These are phyloP conservation scores for Nyssa sinensis DNA, from an alignment of 148 eudicot species.

Conservation along the genomic window DNA sequence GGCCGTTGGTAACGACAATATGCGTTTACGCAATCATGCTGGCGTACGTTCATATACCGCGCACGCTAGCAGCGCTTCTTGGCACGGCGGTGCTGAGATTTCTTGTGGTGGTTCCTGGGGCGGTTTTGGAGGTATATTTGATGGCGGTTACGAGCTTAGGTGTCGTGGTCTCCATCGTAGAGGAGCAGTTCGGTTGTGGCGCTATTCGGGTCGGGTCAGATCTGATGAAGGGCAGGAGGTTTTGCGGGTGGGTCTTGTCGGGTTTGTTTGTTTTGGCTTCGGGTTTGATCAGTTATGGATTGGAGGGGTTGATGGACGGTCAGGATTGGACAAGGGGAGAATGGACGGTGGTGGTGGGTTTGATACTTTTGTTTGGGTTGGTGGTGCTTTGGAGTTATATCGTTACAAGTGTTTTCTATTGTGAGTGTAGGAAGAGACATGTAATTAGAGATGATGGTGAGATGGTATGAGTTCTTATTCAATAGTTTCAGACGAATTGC, in stretches of 20 bases:
- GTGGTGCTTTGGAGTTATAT: conserved; percentile 37
- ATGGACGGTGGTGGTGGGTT: conserved; percentile 30
- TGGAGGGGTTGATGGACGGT: conserved; percentile 25
- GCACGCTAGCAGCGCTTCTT: not conserved
- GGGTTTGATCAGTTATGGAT: conserved; percentile 17
- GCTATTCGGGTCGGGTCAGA: not conserved
- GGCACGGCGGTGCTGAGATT: not conserved
- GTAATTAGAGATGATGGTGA: not conserved
- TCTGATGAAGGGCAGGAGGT: not conserved
- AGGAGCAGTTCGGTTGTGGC: not conserved
- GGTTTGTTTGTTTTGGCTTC: conserved; percentile 3
- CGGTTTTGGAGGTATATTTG: not conserved
- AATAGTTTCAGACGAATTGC: too few relatives aligned
- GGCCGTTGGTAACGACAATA: not conserved
- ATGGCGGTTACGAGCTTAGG: conserved; percentile 2
- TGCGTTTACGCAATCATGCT: conserved; percentile 7
- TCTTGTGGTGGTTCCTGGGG: not conserved
- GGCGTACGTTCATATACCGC: not conserved
- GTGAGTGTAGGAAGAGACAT: conserved; percentile 24
- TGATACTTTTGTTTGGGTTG: conserved; percentile 27
- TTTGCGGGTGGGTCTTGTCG: conserved; percentile 6
- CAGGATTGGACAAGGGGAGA: conserved; percentile 14
- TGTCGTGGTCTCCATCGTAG: not conserved
- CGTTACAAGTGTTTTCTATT: conserved; percentile 30
- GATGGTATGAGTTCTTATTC: too few relatives aligned